These are phyloP conservation scores for Triticum turgidum DNA, from an alignment of 176 grass and related monocot species.

Conservation along the genomic window DNA sequence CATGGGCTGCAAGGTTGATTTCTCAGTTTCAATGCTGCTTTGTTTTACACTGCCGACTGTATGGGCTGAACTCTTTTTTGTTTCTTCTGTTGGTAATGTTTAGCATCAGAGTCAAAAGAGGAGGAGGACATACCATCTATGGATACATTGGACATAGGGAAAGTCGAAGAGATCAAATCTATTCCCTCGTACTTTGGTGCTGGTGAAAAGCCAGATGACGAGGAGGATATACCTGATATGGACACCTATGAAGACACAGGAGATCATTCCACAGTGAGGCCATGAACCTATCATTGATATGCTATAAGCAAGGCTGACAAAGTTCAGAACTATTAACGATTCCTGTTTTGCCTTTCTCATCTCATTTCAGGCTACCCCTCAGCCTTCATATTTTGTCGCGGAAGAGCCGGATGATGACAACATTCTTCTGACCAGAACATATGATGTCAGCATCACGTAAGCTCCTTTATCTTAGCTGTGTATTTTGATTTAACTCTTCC, in stretches of 20 bases:
- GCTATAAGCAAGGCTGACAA: slow-evolving; percentile 15
- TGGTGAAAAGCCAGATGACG: slow-evolving; percentile 74
- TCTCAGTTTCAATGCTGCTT: background rate
- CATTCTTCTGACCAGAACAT: slow-evolving; percentile 90
- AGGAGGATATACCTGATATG: slow-evolving; percentile 99
- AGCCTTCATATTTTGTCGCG: slow-evolving; percentile 73
- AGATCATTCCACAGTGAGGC: slow-evolving; percentile 56
- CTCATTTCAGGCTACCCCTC: slow-evolving; percentile 57
- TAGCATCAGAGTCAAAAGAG: slow-evolving; percentile 63
- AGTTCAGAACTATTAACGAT: slow-evolving; percentile 15
- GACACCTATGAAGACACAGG: slow-evolving; percentile 63
- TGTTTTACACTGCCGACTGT: background rate
- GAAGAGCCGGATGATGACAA: slow-evolving; percentile 94
- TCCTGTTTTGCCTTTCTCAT: slow-evolving; percentile 20
- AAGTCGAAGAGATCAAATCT: slow-evolving; percentile 64
- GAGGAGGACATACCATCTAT: slow-evolving; percentile 91
- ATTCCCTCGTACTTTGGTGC: slow-evolving; percentile 69
- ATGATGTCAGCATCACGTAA: slow-evolving; percentile 98
- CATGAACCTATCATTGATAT: slow-evolving; percentile 11
- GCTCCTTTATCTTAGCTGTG: slow-evolving; percentile 27
- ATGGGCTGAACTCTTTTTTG: slow-evolving; percentile 11
- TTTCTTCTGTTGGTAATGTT: background rate
- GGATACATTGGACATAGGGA: slow-evolving; percentile 70
- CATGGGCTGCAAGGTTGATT: slow-evolving; percentile 74
- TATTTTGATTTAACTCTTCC: background rate